These are phyloP conservation scores for Butyriboletus loyo DNA, from an alignment of 768 basidiomycete genomes.

Conservation along the genomic window DNA sequence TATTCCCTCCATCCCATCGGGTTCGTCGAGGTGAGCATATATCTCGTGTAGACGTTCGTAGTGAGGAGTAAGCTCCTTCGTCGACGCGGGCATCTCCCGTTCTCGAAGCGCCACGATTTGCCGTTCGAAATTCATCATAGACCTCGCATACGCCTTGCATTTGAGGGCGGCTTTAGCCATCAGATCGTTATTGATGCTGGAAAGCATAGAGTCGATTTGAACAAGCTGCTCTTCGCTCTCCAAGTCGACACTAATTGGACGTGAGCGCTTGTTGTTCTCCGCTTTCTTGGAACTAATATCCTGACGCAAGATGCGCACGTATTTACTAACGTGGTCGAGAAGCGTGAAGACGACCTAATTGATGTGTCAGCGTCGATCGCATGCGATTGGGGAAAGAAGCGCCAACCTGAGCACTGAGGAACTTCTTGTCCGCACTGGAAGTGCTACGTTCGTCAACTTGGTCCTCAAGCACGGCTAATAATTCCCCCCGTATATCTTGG, in stretches of 20 bases:
- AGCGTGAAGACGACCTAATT: slow-evolving; percentile 88
- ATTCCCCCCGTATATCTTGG: slow-evolving; percentile 66
- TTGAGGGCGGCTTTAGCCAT: slow-evolving; percentile 93
- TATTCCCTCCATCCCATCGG: slow-evolving; percentile 98
- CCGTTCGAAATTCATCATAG: slow-evolving; percentile 93
- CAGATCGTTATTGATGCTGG: slow-evolving; percentile 79
- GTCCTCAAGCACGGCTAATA: slow-evolving; percentile 80
- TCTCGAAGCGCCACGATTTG: slow-evolving; percentile 58
- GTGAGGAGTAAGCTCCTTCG: slow-evolving; percentile 45
- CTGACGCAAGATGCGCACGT: slow-evolving; percentile 76
- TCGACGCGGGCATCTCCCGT: slow-evolving; percentile 37
- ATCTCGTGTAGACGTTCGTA: slow-evolving; percentile 95
- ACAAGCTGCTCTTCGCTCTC: slow-evolving; percentile 59
- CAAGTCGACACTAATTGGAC: slow-evolving; percentile 34
- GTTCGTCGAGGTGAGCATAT: slow-evolving; percentile 93
- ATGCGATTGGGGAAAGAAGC: background rate
- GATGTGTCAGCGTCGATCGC: background rate
- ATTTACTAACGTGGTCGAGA: slow-evolving; percentile 91
- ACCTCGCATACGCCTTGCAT: slow-evolving; percentile 91
- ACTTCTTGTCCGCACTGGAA: slow-evolving; percentile 72
- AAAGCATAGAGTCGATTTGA: slow-evolving; percentile 76
- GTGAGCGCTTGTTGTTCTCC: slow-evolving; percentile 47
- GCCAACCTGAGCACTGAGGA: slow-evolving; percentile 90
- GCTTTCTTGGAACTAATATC: slow-evolving; percentile 50
- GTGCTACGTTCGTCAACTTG: slow-evolving; percentile 65